A percentile compares a stretch with the other conserved stretches of the same genome.
These are phyloP conservation scores for Magnaporthiopsis poae DNA, from an alignment of 2,329 filamentous ascomycete genomes.

Conservation along the genomic window DNA sequence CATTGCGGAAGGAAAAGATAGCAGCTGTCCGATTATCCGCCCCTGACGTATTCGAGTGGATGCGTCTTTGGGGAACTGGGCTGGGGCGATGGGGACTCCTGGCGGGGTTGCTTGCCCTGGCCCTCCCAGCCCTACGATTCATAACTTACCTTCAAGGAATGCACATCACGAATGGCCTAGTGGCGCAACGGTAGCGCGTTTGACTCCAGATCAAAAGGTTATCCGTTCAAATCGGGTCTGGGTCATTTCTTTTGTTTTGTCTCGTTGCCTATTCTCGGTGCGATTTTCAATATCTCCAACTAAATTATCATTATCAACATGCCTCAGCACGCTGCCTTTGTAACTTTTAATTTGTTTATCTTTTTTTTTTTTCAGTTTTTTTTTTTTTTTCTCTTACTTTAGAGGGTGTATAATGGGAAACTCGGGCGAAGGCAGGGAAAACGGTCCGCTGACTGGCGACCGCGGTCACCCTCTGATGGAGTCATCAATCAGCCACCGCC, in stretches of 20 bases:
- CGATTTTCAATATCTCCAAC: no score
- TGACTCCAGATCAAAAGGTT: constrained; percentile 7
- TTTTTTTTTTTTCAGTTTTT: neutral
- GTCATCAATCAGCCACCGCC: neutral
- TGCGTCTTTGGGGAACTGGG: no score
- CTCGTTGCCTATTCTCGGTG: neutral
- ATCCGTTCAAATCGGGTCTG: constrained; percentile 8
- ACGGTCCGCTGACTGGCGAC: neutral
- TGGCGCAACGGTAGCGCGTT: constrained; percentile 7
- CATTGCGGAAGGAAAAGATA: no score
- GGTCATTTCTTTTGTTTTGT: constrained; percentile 2
- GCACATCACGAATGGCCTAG: neutral
- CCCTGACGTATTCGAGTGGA: neutral
- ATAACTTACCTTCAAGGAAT: neutral
- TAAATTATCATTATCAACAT: no score
- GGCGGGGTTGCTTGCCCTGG: no score
- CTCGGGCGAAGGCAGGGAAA: neutral
- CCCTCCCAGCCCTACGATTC: neutral
- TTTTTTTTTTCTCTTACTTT: neutral
- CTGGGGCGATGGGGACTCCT: no score
- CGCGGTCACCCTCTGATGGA: neutral
- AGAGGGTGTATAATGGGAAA: neutral
- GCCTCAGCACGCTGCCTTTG: neutral
- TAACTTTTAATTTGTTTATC: neutral
- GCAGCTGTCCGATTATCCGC: no score